Percentiles rank a stretch among this genome's conserved stretches.
Conservation (phyloP, 441 rosid genomes). For the Euphorbia schlechtendalii region DNA sequence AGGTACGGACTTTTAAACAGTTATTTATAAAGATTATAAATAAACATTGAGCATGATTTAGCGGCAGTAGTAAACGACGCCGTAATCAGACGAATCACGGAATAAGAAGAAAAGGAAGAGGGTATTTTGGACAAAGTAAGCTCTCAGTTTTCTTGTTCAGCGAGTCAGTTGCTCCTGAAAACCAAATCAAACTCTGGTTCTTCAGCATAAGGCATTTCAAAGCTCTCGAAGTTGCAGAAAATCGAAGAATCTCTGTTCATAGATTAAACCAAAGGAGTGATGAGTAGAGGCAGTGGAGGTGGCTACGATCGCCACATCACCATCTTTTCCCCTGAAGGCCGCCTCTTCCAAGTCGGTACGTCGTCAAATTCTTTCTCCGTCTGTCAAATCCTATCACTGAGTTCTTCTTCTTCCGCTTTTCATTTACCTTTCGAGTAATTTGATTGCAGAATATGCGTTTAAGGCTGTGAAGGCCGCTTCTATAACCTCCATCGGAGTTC, state of each 20-base stretch:
- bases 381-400: not conserved
- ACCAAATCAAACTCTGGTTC: not conserved
- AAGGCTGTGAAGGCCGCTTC: conserved; percentile 94
- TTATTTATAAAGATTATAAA: too few species aligned
- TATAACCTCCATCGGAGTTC: conserved; percentile 88
- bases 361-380: not conserved
- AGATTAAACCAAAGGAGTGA: conserved; percentile 17
- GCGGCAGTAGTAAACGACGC: too few species aligned
- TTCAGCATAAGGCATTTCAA: not conserved
- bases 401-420: not conserved
- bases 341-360: conserved; percentile 96
- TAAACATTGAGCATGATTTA: too few species aligned
- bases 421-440: not conserved
- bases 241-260: not conserved
- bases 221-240: not conserved
- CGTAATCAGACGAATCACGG: too few species aligned
- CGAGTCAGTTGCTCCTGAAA: conserved; percentile 10
- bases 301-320: conserved; percentile 99
- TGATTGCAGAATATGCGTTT: conserved; percentile 74
- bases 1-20: too few species aligned
- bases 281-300: conserved; percentile 97
- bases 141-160: conserved; percentile 15
- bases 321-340: conserved; percentile 97
- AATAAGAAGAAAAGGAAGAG: not conserved
- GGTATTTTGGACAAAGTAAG: conserved; percentile 6